phyloP scores from a whole-genome alignment of 352 stramenopile genomes.

The Pythium apleroticum region DNA sequence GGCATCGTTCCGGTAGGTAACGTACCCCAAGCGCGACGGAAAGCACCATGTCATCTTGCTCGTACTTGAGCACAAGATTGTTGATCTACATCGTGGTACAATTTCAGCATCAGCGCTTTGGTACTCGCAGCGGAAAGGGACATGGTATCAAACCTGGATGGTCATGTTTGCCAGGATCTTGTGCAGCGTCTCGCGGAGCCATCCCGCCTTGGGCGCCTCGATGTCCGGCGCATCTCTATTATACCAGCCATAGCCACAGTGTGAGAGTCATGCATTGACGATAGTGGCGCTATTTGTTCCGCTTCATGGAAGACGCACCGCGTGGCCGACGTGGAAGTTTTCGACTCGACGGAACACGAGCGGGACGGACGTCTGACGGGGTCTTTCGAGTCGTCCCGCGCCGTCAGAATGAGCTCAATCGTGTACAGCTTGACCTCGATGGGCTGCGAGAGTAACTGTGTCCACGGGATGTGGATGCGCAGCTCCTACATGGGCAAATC shows the following conservation, averaged over 20 bases:
- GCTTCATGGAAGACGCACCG: background rate
- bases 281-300: too few species aligned
- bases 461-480: slow-evolving; percentile 89
- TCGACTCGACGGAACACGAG: slow-evolving; percentile 22
- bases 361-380: slow-evolving; percentile 16
- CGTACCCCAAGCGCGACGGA: slow-evolving; percentile 78
- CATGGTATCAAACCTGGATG: slow-evolving; percentile 50
- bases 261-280: background rate
- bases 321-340: background rate
- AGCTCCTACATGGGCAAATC: slow-evolving; percentile 50
- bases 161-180: slow-evolving; percentile 83
- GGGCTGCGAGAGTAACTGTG: slow-evolving; percentile 80
- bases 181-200: slow-evolving; percentile 76
- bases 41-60: slow-evolving; percentile 85
- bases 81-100: slow-evolving; percentile 62
- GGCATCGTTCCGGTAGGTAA: background rate
- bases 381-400: slow-evolving; percentile 30
- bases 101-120: background rate
- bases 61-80: slow-evolving; percentile 89
- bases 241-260: background rate
- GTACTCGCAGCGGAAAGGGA: background rate
- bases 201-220: slow-evolving; percentile 78
- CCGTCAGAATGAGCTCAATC: slow-evolving; percentile 84
- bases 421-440: slow-evolving; percentile 90
- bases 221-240: slow-evolving; percentile 40